Conservation (phyloP, 2,329 filamentous ascomycete species). For the Trichoderma polysporum region DNA sequence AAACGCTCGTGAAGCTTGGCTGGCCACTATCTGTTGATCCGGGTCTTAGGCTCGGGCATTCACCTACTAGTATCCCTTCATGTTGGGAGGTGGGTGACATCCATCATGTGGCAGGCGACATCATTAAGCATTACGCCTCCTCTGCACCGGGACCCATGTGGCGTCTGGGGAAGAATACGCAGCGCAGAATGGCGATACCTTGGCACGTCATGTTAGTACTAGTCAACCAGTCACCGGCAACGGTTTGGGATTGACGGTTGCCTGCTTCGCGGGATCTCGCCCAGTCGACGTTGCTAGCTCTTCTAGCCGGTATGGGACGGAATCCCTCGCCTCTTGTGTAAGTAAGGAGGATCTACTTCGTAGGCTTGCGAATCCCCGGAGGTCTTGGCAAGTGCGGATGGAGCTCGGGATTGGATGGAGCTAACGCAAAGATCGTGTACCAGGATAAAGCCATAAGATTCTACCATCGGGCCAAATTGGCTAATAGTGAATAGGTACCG, state of each 20-base stretch:
- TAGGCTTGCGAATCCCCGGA: neutral
- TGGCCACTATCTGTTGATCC: neutral
- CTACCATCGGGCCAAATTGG: no score
- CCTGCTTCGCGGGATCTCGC: constrained; percentile 4
- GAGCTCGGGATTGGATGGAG: neutral
- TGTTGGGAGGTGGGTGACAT: neutral
- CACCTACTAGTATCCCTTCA: neutral
- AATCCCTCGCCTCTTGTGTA: no score
- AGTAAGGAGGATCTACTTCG: neutral
- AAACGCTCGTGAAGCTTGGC: neutral
- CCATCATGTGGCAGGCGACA: neutral
- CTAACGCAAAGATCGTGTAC: neutral
- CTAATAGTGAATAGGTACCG: no score
- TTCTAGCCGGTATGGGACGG: no score
- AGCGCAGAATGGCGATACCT: neutral
- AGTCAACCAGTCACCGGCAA: no score
- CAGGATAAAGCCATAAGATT: neutral
- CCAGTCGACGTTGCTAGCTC: neutral
- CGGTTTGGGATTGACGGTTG: neutral
- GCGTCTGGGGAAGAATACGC: neutral
- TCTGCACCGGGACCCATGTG: neutral
- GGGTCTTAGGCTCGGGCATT: neutral
- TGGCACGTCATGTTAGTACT: no score
- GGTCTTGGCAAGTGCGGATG: neutral
- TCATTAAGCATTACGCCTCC: constrained; percentile 5